phyloP scores from a whole-genome alignment of 2,329 filamentous ascomycete species.

The Arachnopeziza araneosa region DNA sequence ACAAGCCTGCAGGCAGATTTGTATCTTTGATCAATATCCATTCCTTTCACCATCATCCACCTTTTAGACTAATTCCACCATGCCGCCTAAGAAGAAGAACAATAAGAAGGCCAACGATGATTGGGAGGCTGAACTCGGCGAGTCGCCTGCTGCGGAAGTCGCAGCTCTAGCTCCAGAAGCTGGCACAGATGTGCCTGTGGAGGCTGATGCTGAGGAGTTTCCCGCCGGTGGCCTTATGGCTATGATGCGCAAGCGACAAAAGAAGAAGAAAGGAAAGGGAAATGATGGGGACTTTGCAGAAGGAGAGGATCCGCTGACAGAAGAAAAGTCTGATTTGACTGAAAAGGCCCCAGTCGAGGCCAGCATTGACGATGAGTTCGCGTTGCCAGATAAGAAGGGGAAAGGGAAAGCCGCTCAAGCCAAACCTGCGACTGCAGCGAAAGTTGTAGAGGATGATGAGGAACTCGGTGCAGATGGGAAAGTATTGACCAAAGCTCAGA shows the following conservation, averaged over 20 bases:
- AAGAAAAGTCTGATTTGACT: slow-evolving; percentile 41
- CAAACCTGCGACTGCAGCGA: slow-evolving; percentile 16
- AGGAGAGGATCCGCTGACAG: slow-evolving; percentile 52
- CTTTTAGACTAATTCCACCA: slow-evolving; percentile 33
- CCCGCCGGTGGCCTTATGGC: slow-evolving; percentile 64
- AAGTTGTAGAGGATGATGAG: slow-evolving; percentile 41
- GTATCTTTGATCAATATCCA: background rate
- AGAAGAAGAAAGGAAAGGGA: slow-evolving; percentile 56
- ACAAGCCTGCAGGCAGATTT: background rate
- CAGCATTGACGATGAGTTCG: slow-evolving; percentile 79
- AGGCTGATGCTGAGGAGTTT: slow-evolving; percentile 45
- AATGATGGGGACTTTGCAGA: slow-evolving; percentile 79
- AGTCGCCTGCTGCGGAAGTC: slow-evolving; percentile 53
- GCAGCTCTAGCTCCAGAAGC: slow-evolving; percentile 37
- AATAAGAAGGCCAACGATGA: slow-evolving; percentile 81
- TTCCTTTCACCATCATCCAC: background rate
- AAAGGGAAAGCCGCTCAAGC: slow-evolving; percentile 54
- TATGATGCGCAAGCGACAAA: slow-evolving; percentile 75
- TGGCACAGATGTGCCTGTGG: slow-evolving; percentile 41
- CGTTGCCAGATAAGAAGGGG: slow-evolving; percentile 66
- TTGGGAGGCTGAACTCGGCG: slow-evolving; percentile 91
- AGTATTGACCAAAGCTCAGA: slow-evolving; percentile 94
- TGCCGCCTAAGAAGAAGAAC: slow-evolving; percentile 95
- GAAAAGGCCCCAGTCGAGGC: slow-evolving; percentile 76
- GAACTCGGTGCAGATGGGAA: slow-evolving; percentile 54